phyloP scores from a whole-genome alignment of 2,329 filamentous ascomycete species.

The Epichloe aotearoae region DNA sequence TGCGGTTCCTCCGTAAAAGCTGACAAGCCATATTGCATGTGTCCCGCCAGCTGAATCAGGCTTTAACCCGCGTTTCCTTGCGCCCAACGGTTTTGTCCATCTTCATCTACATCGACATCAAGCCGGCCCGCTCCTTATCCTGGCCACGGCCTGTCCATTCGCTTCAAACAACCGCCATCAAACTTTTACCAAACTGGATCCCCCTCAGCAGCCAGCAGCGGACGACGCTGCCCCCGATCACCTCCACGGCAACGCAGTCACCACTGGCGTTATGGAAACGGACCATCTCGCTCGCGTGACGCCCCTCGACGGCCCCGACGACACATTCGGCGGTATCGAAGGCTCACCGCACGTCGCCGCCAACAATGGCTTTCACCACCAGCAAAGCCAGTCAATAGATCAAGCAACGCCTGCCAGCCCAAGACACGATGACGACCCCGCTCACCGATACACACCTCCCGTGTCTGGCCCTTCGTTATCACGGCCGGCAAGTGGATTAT shows the following conservation, averaged over 20 bases:
- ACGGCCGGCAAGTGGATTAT: conserved; percentile 42
- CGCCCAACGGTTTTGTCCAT: conserved; percentile 7
- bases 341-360: conserved; percentile 28
- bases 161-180: conserved; percentile 5
- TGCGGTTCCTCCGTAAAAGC: background rate
- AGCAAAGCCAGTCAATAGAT: conserved; percentile 37
- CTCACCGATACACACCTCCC: conserved; percentile 32
- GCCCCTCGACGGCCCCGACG: conserved; percentile 30
- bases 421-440: conserved; percentile 30
- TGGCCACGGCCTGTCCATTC: conserved; percentile 3
- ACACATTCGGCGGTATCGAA: conserved; percentile 36
- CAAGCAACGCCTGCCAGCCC: conserved; percentile 29
- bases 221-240: conserved; percentile 13
- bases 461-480: conserved; percentile 34
- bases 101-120: background rate
- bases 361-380: conserved; percentile 27
- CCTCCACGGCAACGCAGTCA: conserved; percentile 25
- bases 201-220: conserved; percentile 23
- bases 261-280: conserved; percentile 37
- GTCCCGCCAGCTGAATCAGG: conserved; percentile 2
- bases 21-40: conserved; percentile 5
- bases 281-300: conserved; percentile 11
- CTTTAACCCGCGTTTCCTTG: conserved; percentile 2
- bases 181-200: conserved; percentile 34
- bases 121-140: conserved; percentile 1